phyloP scores from a whole-genome alignment of 2,329 filamentous ascomycete species.

The Aspergillus fischeri region DNA sequence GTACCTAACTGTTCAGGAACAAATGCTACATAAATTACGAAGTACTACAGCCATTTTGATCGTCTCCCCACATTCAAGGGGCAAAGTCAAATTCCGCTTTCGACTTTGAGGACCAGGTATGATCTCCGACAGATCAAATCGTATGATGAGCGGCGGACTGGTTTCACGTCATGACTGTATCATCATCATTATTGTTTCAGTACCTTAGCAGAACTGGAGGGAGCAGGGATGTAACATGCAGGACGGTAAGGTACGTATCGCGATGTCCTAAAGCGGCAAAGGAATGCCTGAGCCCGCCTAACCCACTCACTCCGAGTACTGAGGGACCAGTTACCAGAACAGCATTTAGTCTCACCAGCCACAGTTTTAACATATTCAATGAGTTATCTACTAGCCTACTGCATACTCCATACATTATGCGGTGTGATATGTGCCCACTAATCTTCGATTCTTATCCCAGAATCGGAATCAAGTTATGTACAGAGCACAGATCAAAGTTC shows the following conservation, averaged over 20 bases:
- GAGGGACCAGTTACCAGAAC: background rate
- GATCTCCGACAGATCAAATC: background rate
- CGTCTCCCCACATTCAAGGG: background rate
- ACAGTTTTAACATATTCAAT: background rate
- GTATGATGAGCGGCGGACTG: background rate
- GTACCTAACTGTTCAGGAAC: background rate
- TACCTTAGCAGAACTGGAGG: too few relatives aligned
- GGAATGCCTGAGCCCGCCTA: too few relatives aligned
- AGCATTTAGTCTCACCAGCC: background rate
- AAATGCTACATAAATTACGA: background rate
- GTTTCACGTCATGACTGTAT: background rate
- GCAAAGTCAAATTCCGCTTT: background rate
- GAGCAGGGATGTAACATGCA: too few relatives aligned
- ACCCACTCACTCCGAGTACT: too few relatives aligned
- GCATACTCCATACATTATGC: too few relatives aligned
- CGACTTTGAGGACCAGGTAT: background rate
- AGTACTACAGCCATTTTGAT: background rate
- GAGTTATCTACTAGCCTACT: too few relatives aligned
- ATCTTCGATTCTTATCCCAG: background rate
- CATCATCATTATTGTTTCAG: too few relatives aligned
- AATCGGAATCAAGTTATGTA: background rate
- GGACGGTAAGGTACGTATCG: background rate
- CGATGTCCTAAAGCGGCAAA: background rate
- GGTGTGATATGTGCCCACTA: too few relatives aligned
- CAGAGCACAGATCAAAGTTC: background rate